Evolutionary conservation across 2,329 filamentous ascomycete species (phyloP).

Genomic region (Penicillium sp.): DNA sequence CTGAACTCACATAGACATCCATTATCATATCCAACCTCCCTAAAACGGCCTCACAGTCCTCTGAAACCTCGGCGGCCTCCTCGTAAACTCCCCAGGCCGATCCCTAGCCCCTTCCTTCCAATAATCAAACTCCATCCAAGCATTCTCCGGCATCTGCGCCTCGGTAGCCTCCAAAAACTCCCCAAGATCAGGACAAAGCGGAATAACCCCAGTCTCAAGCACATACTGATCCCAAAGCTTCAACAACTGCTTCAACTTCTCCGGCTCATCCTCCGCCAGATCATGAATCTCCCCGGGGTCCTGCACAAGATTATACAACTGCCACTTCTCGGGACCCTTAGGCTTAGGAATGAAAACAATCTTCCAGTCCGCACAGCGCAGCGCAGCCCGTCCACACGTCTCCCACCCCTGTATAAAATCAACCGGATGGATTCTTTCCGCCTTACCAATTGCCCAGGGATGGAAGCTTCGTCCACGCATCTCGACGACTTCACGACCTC

Average conservation of each 20-base stretch:
- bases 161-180: slow-evolving; percentile 59
- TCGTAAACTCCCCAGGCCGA: slow-evolving; percentile 46
- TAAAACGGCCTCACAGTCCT: slow-evolving; percentile 37
- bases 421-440: slow-evolving; percentile 46
- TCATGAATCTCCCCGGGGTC: slow-evolving; percentile 54
- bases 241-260: slow-evolving; percentile 48
- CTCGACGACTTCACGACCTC: slow-evolving; percentile 49
- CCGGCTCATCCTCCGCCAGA: slow-evolving; percentile 41
- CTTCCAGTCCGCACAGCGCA: slow-evolving; percentile 57
- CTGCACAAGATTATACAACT: slow-evolving; percentile 52
- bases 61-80: slow-evolving; percentile 35
- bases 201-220: slow-evolving; percentile 58
- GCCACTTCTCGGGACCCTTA: slow-evolving; percentile 55
- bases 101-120: slow-evolving; percentile 56
- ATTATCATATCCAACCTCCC: neutral
- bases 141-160: slow-evolving; percentile 62
- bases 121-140: slow-evolving; percentile 64
- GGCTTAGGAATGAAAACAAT: slow-evolving; percentile 56
- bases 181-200: slow-evolving; percentile 56
- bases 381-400: slow-evolving; percentile 52
- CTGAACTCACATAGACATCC: neutral
- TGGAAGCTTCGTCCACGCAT: slow-evolving; percentile 52
- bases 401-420: slow-evolving; percentile 58
- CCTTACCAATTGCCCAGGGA: slow-evolving; percentile 36
- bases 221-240: slow-evolving; percentile 57